Base-by-base conservation (phyloP, 2,329 filamentous ascomycete species). In the Coccinonectria pachysandricola region DNA sequence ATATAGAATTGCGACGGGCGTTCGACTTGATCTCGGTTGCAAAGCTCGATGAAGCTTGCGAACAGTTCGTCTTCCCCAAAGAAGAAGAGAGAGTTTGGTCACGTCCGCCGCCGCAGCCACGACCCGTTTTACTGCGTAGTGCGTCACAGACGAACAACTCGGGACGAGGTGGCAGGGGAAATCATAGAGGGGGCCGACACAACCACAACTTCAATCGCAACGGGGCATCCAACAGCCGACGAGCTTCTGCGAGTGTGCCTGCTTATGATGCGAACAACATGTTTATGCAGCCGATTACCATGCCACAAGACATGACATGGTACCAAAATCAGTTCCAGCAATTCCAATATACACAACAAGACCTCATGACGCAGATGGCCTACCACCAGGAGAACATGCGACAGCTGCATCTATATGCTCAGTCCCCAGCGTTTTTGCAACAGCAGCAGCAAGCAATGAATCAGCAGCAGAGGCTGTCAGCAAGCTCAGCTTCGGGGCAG, bases 31-130 rank as follows among this genome's bases (percentile, higher is more conserved):
- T 95, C 11, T 75, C 81, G 2, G 71, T 81, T 26, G 82, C 75
- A 12, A 84, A 91, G 43, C 65, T 98, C 22, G 71, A 76, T 4
- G 77, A 85, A 45, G 87, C 80, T 50, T 95, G 87, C 53, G 83
- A 92, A 50, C 74, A 88, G 50, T 98, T 79, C 46, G 75, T 82
- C 31, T 95, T 81, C 44, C 91, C 91, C 4, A 80, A 83, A 29
- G 83, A 92, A 50, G 86, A 92, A 46, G 71, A 75, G 46, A 60
- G 60, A 32, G 61, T 70, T 21, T 76, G 65, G 46, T 67, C 72
- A 36, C 68, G 71, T 32, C 71, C 70, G n/a, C 50, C 64, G 3
- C 52, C 62, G 5, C 62, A 64, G 19, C 58, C 71, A 16, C 64
- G 69, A 10, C 72, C 72, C 7, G 60, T 68, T n/a, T 52, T 73